phyloP scores from a whole-genome alignment of 352 stramenopile genomes.

The Pythium plurisporium region DNA sequence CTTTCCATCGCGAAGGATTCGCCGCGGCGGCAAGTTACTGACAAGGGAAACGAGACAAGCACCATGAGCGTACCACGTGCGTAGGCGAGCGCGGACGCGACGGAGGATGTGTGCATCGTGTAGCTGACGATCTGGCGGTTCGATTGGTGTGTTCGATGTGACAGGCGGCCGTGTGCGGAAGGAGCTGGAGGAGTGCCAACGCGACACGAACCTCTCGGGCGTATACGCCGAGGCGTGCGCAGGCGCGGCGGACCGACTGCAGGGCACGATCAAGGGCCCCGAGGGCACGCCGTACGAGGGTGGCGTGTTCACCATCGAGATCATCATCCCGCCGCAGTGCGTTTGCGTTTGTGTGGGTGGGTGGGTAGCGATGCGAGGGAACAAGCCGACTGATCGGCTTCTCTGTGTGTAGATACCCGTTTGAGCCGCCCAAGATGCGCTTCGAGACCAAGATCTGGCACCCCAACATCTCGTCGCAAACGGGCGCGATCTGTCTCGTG shows the following conservation, averaged over 20 bases:
- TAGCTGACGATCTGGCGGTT: conserved; percentile 10
- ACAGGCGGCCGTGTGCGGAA: conserved; percentile 73
- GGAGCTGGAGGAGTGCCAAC: conserved; percentile 86
- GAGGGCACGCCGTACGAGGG: conserved; percentile 85
- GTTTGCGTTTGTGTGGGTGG: background rate
- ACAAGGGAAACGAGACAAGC: no score
- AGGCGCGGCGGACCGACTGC: conserved; percentile 23
- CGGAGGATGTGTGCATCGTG: no score
- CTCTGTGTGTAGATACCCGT: conserved; percentile 76
- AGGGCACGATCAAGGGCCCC: conserved; percentile 67
- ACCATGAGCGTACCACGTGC: conserved; percentile 18
- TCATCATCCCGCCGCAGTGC: conserved; percentile 92
- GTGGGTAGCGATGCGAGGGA: no score
- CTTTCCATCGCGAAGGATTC: background rate
- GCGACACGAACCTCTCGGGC: conserved; percentile 75
- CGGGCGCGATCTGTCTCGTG: conserved; percentile 95
- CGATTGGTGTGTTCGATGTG: background rate
- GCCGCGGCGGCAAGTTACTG: background rate
- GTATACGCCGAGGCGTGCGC: conserved; percentile 53
- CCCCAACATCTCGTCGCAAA: conserved; percentile 97
- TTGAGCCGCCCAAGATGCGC: conserved; percentile 93
- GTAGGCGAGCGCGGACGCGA: background rate
- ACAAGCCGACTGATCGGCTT: no score
- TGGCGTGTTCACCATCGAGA: conserved; percentile 91
- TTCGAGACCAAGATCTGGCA: conserved; percentile 97